Evolutionary conservation across 257 asterid species (phyloP).

Genomic region (Euphrasia confusa): DNA sequence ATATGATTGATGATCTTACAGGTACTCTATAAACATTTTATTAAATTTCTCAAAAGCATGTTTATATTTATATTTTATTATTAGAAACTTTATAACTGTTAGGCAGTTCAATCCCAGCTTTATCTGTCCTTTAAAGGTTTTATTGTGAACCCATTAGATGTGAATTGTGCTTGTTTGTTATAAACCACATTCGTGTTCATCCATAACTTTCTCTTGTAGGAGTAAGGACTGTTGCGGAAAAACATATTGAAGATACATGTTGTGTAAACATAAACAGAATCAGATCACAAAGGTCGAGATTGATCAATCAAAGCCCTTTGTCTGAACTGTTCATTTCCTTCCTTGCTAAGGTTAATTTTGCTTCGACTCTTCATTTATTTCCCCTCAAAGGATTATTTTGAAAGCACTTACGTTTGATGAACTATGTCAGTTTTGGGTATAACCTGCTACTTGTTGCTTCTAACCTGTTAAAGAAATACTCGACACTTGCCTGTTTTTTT

Average conservation of each 20-base stretch:
- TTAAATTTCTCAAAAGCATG: slow-evolving; percentile 8
- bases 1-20: slow-evolving; percentile 69
- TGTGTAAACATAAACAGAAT: slow-evolving; percentile 52
- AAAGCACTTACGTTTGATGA: slow-evolving; percentile 2
- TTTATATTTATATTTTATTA: background rate
- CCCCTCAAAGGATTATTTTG: slow-evolving; percentile 52
- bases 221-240: slow-evolving; percentile 75
- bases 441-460: background rate
- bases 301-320: slow-evolving; percentile 55
- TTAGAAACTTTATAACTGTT: slow-evolving; percentile 8
- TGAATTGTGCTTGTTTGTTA: background rate
- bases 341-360: slow-evolving; percentile 67
- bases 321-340: slow-evolving; percentile 81
- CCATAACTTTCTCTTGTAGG: slow-evolving; percentile 45
- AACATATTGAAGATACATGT: slow-evolving; percentile 60
- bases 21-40: slow-evolving; percentile 37
- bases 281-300: slow-evolving; percentile 48
- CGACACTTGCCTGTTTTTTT: slow-evolving; percentile 12
- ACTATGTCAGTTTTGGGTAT: slow-evolving; percentile 1
- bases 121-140: slow-evolving; percentile 7
- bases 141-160: background rate
- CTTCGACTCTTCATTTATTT: slow-evolving; percentile 74
- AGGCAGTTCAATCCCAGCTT: slow-evolving; percentile 18
- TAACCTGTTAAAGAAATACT: slow-evolving; percentile 16
- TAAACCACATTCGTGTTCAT: slow-evolving; percentile 19